These are phyloP conservation scores for Cercospora sojina DNA, from an alignment of 2,329 filamentous ascomycete species.

Conservation along the genomic window DNA sequence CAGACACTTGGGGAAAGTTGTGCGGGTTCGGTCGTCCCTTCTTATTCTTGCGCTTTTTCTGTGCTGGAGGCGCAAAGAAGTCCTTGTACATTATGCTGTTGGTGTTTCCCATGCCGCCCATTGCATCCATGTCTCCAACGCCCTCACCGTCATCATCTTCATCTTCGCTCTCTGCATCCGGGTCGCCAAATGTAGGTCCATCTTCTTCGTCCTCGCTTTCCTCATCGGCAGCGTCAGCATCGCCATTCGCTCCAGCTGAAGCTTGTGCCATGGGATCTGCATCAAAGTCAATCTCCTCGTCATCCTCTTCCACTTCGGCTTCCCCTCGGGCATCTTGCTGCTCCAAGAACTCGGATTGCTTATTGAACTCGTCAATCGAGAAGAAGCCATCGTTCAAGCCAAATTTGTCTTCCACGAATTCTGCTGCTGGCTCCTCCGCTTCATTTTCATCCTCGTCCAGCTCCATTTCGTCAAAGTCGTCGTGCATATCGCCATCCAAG, in stretches of 20 bases:
- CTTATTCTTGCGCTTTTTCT: slow-evolving; percentile 61
- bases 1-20: slow-evolving; percentile 42
- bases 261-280: slow-evolving; percentile 63
- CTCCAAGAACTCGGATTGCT: slow-evolving; percentile 85
- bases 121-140: slow-evolving; percentile 53
- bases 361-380: slow-evolving; percentile 96
- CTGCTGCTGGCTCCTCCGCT: slow-evolving; percentile 51
- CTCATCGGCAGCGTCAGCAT: slow-evolving; percentile 46
- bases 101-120: slow-evolving; percentile 66
- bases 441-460: slow-evolving; percentile 44
- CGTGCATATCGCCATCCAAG: slow-evolving; percentile 28
- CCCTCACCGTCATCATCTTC: slow-evolving; percentile 56
- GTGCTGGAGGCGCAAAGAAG: slow-evolving; percentile 84
- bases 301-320: slow-evolving; percentile 70
- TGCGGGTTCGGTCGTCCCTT: slow-evolving; percentile 57
- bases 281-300: slow-evolving; percentile 88
- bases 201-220: slow-evolving; percentile 65
- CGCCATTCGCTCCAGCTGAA: slow-evolving; percentile 35
- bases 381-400: slow-evolving; percentile 98
- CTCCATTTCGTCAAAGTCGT: slow-evolving; percentile 35
- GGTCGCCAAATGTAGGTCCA: slow-evolving; percentile 80
- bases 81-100: slow-evolving; percentile 89
- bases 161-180: slow-evolving; percentile 69
- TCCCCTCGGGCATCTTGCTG: slow-evolving; percentile 78
- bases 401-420: slow-evolving; percentile 69